Evolutionary conservation across 2,329 filamentous ascomycete genomes (phyloP).

Genomic region (Neophaeococcomyces aloes): DNA sequence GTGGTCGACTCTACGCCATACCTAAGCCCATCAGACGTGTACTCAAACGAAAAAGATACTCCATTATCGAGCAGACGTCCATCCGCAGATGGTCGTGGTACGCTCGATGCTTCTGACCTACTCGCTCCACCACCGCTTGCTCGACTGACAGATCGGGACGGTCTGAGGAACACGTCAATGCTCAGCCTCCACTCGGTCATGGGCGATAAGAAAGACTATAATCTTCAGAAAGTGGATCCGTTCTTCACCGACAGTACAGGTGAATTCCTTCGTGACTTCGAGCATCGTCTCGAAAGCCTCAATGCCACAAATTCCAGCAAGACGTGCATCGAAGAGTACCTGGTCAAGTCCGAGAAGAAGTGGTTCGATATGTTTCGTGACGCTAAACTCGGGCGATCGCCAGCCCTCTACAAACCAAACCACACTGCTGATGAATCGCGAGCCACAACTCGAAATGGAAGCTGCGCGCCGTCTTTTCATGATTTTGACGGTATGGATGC

Average conservation of each 20-base stretch:
- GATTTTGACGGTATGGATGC: slow-evolving; percentile 21
- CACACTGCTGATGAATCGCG: slow-evolving; percentile 1
- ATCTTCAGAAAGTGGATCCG: slow-evolving; percentile 55
- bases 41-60: no score
- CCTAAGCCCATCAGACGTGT: no score
- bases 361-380: slow-evolving; percentile 53
- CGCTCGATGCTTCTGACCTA: slow-evolving; percentile 26
- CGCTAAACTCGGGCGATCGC: slow-evolving; percentile 46
- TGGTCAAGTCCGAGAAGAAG: slow-evolving; percentile 55
- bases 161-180: no score
- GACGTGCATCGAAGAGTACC: slow-evolving; percentile 55
- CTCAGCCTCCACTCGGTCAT: slow-evolving; percentile 49
- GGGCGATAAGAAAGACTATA: slow-evolving; percentile 51
- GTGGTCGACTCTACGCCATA: no score
- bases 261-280: slow-evolving; percentile 50
- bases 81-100: no score
- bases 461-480: slow-evolving; percentile 13
- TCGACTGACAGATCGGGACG: slow-evolving; percentile 3
- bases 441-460: slow-evolving; percentile 22
- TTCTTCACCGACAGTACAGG: slow-evolving; percentile 57
- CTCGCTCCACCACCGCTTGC: slow-evolving; percentile 14
- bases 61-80: no score
- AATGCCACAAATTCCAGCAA: slow-evolving; percentile 48
- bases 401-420: slow-evolving; percentile 26
- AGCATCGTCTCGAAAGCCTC: slow-evolving; percentile 46